Evolutionary conservation across 1,284 basidiomycete genomes (phyloP), one percentile per base, ranked within the genome.

Genomic region (Trametes versicolor): DNA sequence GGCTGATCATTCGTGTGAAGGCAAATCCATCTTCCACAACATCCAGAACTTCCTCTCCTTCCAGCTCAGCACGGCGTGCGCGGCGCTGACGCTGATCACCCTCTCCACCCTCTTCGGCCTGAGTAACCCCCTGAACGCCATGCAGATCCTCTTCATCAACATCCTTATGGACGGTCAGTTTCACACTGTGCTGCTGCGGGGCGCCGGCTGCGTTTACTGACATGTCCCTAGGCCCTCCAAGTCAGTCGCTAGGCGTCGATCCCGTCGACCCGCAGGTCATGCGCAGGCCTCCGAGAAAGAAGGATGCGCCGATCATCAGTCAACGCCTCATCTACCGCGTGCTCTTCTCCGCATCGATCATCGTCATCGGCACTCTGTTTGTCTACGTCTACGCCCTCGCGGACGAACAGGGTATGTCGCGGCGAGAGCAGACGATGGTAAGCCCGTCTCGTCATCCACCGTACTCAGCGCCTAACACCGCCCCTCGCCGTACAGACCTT

Each of bases 91-190:
- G n/a, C 84, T 99, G 67, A 98, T 99, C 78, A 97, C 96, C 4
- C 84, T 98, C 58, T 96, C 93, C 74, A 99, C 97, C 17, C 84
- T 96, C 74, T 88, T 98, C 70, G 89, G 93, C 19, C 82, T 98
- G 55, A 91, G 90, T 71, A 96, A 97, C 74, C 97, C 97, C 17
- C 84, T 99, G 68, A 99, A 99, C 76, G 92, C 97, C 3, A 99
- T 99, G 96, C 97, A 99, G 78, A 99, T 99, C 72, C 82, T 99
- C 27, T 99, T 98, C 78, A 98, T 99, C 77, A 99, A 99, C 79
- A 98, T 99, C 75, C 87, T 99, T 58, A 98, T 98, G 97, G 97
- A 99, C 73, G 97, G 96, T 90, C 65, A 55, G 89, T 65, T 17
- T 62, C 8, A 43, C 9, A 12, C 36, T 7, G n/a, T 41, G 15